These are phyloP conservation scores for Trichoderma oligosporum DNA, from an alignment of 2,329 filamentous ascomycete genomes.

Conservation along the genomic window DNA sequence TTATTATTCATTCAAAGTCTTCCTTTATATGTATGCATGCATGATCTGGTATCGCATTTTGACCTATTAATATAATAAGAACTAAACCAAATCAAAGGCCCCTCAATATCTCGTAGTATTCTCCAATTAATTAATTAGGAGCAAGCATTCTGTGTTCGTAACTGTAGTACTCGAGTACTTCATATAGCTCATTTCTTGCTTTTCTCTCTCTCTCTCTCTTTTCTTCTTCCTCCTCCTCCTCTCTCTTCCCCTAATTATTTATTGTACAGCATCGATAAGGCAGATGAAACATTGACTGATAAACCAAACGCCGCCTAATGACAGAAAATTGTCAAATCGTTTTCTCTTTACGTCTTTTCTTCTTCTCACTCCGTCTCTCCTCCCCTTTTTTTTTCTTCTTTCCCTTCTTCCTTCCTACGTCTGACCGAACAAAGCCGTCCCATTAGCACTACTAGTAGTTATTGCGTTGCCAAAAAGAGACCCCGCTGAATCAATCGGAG, in stretches of 20 bases:
- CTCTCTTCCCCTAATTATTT: too few species aligned
- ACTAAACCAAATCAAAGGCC: too few species aligned
- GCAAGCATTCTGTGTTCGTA: background rate
- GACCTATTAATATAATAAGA: too few species aligned
- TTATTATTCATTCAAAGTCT: too few species aligned
- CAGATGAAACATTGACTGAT: conserved; percentile 10
- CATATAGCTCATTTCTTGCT: background rate
- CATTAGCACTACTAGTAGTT: conserved; percentile 2
- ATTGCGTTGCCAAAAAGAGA: conserved; percentile 1
- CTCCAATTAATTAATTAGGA: background rate
- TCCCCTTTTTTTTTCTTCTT: background rate
- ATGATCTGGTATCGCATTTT: too few species aligned
- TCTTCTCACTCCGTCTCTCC: background rate
- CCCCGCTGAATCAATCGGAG: background rate
- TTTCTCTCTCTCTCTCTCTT: background rate
- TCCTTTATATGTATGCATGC: too few species aligned
- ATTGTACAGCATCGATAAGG: conserved; percentile 18
- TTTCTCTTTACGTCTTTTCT: conserved; percentile 17
- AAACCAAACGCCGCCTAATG: conserved; percentile 21
- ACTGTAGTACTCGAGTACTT: background rate
- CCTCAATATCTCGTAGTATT: too few species aligned
- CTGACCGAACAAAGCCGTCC: background rate
- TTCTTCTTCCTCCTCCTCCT: background rate
- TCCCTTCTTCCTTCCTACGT: background rate
- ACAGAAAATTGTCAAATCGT: conserved; percentile 12